phyloP scores from a whole-genome alignment of 139 green algal genomes.

The Nannochloris sp. region DNA sequence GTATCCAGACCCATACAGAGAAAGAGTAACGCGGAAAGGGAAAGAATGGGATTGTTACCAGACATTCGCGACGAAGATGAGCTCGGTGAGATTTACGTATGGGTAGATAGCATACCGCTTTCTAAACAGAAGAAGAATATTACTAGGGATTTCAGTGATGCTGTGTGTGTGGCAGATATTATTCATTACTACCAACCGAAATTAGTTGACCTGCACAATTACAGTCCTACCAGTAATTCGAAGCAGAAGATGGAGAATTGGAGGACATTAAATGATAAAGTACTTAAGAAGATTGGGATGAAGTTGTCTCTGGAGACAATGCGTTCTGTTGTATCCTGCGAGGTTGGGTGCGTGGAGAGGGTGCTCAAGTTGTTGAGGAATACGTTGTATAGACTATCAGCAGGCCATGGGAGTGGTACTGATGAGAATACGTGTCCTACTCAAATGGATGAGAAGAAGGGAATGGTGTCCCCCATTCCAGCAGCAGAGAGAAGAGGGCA shows the following conservation, averaged over 20 bases:
- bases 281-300: constrained; percentile 74
- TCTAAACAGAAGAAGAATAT: constrained; percentile 83
- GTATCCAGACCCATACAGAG: background rate
- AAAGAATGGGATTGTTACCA: constrained; percentile 39
- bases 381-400: constrained; percentile 44
- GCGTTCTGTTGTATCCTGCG: constrained; percentile 48
- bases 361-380: constrained; percentile 70
- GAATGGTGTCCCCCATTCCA: background rate
- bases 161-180: constrained; percentile 82
- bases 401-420: background rate
- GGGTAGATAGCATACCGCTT: constrained; percentile 87
- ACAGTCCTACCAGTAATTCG: constrained; percentile 70
- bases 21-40: background rate
- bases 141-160: constrained; percentile 81
- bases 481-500: background rate
- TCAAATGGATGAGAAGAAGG: background rate
- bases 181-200: constrained; percentile 72
- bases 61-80: constrained; percentile 46
- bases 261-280: constrained; percentile 80
- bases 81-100: constrained; percentile 72
- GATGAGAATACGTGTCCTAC: background rate
- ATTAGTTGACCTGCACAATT: constrained; percentile 92
- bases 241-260: constrained; percentile 94
- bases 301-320: constrained; percentile 43
- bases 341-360: constrained; percentile 61